Evolutionary conservation across 2,329 filamentous ascomycete genomes (phyloP), one percentile per base, ranked within the genome.

Genomic region (Verticillium isaacii): DNA sequence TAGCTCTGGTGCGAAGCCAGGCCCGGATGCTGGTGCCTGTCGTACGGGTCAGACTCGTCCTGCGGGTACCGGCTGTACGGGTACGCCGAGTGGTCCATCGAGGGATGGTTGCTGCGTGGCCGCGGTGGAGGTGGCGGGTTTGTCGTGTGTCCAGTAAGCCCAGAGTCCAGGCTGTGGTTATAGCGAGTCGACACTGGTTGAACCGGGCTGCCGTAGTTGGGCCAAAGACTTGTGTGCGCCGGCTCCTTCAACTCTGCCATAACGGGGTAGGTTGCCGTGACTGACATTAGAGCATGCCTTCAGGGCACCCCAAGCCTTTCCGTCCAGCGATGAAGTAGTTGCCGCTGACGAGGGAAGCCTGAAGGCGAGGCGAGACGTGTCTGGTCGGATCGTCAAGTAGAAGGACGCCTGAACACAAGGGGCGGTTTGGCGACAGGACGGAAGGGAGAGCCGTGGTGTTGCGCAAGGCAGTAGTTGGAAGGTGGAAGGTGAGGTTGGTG

Each of bases 191-290:
- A 74, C 72, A 86, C 77, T 45, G 41, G 32, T 67, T 83, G 82
- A 65, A 85, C 79, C 62, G 82, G 79, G 64, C 77, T 78, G 66
- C 78, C 80, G 74, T 87, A 87, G 76, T 78, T 83, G 68, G 82
- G 77, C 84, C 84, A 87, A 68, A 87, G 74, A 73, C 78, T 80
- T 69, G 80, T 78, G 74, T 85, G 84, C 72, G 80, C 75, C 70
- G 82, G 76, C 75, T 87, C 84, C 80, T 85, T 85, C 78, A 87
- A 73, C 73, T 86, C 84, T 82, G 84, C 82, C 84, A 87, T 86
- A 73, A 82, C 80, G 77, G 83, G 81, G 74, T 86, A 85, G 67
- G 83, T 83, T 74, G 82, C 77, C 71, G 82, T 82, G 77, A 83
- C 83, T 79, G 84, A 85, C 82, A 86, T 86, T 81, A 76, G 81